Conservation (phyloP, 208 protist genomes). For the Acanthamoeba lenticulata region DNA sequence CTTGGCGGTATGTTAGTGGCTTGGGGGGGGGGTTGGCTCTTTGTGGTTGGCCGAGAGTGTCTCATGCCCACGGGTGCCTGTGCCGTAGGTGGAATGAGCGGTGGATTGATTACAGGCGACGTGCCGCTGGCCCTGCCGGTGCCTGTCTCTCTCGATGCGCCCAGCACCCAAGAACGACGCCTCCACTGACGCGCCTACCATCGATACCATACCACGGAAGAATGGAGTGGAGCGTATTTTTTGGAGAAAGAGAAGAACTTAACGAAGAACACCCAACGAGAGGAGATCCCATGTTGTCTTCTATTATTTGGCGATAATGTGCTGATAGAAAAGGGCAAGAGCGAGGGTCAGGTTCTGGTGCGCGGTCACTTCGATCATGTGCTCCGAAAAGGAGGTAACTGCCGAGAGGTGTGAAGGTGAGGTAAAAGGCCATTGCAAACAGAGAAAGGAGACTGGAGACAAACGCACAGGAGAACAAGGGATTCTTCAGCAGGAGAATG, state of each 20-base stretch:
- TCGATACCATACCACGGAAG: conserved; percentile 17
- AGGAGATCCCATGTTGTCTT: too few species aligned
- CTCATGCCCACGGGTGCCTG: too few species aligned
- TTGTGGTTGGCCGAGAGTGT: too few species aligned
- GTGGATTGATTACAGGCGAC: background rate
- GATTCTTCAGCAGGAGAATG: background rate
- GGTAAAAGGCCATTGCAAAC: too few species aligned
- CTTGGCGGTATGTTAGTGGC: too few species aligned
- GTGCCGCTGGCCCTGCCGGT: background rate
- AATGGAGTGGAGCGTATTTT: background rate
- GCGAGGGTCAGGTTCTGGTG: conserved; percentile 1
- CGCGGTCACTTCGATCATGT: background rate
- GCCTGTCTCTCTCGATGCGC: background rate
- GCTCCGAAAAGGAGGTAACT: background rate
- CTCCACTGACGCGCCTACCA: background rate
- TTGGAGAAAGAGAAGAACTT: too few species aligned
- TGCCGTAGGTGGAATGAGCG: background rate
- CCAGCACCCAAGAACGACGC: conserved; percentile 7
- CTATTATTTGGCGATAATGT: background rate
- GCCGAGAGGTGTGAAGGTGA: background rate
- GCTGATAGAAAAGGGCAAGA: background rate
- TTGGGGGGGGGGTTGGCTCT: too few species aligned
- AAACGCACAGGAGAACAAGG: background rate
- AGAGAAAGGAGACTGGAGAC: too few species aligned
- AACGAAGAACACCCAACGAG: too few species aligned